phyloP scores from a whole-genome alignment of 2,329 filamentous ascomycete species.

The Paramyrothecium sp. region DNA sequence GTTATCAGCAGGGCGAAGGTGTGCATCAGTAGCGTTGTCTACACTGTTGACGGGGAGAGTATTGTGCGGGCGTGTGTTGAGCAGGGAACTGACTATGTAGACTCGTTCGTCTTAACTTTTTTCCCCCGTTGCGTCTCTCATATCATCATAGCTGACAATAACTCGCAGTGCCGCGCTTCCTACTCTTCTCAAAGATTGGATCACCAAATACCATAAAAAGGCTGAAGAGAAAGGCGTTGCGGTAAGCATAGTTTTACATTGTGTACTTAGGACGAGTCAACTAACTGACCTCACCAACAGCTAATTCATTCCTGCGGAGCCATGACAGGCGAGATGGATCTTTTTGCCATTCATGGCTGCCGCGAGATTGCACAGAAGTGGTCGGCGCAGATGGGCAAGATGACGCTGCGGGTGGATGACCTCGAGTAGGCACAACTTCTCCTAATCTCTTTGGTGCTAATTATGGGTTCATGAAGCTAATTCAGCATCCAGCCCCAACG shows the following conservation, averaged over 20 bases:
- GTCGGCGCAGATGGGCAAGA: neutral
- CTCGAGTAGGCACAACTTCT: neutral
- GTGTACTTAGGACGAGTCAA: neutral
- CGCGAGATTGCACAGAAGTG: neutral
- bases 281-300: neutral
- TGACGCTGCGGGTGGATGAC: neutral
- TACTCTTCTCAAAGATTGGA: neutral
- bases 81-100: neutral
- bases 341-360: neutral
- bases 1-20: neutral
- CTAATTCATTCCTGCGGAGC: conserved; percentile 3
- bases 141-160: neutral
- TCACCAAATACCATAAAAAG: neutral
- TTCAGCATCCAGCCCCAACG: neutral
- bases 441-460: neutral
- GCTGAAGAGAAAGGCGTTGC: neutral
- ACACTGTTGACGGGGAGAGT: neutral
- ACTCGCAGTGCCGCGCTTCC: neutral
- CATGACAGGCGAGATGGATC: conserved; percentile 1
- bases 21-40: neutral
- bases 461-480: neutral
- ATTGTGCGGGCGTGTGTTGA: neutral
- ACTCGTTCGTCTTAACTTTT: neutral
- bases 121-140: neutral
- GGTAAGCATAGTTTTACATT: neutral